Percentiles rank a stretch among this genome's conserved stretches.
Conservation (phyloP, 169 alveolate species). For the Plasmodium malariae region DNA sequence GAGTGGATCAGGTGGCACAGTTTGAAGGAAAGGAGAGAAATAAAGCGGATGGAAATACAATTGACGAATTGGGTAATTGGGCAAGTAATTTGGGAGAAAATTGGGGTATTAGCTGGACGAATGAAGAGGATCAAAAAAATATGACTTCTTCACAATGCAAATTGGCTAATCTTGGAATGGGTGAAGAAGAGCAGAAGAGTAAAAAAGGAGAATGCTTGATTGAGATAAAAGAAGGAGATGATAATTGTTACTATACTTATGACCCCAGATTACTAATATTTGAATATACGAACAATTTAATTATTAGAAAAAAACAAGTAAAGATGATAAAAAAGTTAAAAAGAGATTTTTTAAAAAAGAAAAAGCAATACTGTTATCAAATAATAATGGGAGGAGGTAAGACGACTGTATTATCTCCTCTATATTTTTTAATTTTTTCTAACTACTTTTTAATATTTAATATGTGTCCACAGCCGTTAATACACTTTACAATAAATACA, state of each 20-base stretch:
- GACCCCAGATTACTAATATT: slow-evolving; percentile 93
- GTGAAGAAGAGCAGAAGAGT: no score
- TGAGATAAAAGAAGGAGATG: slow-evolving; percentile 3
- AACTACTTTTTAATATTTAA: slow-evolving; percentile 86
- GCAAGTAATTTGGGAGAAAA: neutral
- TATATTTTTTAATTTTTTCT: slow-evolving; percentile 76
- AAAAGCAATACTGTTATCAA: slow-evolving; percentile 92
- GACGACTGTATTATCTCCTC: slow-evolving; percentile 92
- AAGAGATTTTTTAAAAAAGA: slow-evolving; percentile 81
- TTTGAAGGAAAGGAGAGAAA: neutral
- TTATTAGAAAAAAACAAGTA: slow-evolving; percentile 91
- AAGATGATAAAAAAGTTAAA: slow-evolving; percentile 86
- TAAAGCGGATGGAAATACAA: neutral
- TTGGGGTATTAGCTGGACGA: neutral
- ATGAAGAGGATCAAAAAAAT: no score
- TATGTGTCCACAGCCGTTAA: slow-evolving; percentile 89
- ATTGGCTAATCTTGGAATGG: neutral
- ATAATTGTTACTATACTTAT: slow-evolving; percentile 72
- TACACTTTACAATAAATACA: slow-evolving; percentile 90
- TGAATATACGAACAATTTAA: slow-evolving; percentile 91
- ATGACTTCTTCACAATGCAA: neutral
- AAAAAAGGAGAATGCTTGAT: neutral
- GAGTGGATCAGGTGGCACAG: neutral
- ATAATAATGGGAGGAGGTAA: slow-evolving; percentile 96
- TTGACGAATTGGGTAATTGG: neutral